phyloP scores from a whole-genome alignment of 768 basidiomycete genomes.

The Nidularia pulvinata region DNA sequence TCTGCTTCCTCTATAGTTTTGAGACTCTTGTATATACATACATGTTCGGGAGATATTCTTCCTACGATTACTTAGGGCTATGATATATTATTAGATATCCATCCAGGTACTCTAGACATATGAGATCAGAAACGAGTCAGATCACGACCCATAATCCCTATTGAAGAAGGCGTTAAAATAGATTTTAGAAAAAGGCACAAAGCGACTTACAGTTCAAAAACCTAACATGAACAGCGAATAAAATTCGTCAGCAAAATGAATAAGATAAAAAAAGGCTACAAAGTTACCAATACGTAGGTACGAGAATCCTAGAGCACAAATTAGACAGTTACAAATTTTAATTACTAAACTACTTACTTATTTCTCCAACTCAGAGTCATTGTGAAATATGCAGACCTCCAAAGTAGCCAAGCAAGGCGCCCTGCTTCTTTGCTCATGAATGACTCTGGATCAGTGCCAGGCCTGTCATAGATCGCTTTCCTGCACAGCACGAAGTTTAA shows the following conservation, averaged over 20 bases:
- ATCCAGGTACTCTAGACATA: slow-evolving; percentile 3
- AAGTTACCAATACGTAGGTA: too few relatives aligned
- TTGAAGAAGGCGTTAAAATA: slow-evolving; percentile 3
- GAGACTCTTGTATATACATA: too few relatives aligned
- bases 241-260: too few relatives aligned
- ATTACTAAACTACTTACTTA: slow-evolving; percentile 41
- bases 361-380: slow-evolving; percentile 74
- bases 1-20: too few relatives aligned
- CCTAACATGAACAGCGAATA: slow-evolving; percentile 26
- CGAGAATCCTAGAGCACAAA: background rate
- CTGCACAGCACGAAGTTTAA: slow-evolving; percentile 22
- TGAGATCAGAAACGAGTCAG: slow-evolving; percentile 57
- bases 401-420: slow-evolving; percentile 74
- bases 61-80: slow-evolving; percentile 4
- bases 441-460: slow-evolving; percentile 30
- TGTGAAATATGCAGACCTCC: slow-evolving; percentile 83
- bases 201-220: slow-evolving; percentile 63
- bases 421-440: slow-evolving; percentile 63
- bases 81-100: slow-evolving; percentile 8
- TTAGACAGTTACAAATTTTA: slow-evolving; percentile 1
- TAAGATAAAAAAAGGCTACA: too few relatives aligned
- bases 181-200: slow-evolving; percentile 5
- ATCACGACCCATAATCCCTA: slow-evolving; percentile 79
- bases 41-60: too few relatives aligned
- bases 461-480: slow-evolving; percentile 79